Evolutionary conservation across 768 basidiomycete species (phyloP).

Genomic region (Tulasnella sp.): DNA sequence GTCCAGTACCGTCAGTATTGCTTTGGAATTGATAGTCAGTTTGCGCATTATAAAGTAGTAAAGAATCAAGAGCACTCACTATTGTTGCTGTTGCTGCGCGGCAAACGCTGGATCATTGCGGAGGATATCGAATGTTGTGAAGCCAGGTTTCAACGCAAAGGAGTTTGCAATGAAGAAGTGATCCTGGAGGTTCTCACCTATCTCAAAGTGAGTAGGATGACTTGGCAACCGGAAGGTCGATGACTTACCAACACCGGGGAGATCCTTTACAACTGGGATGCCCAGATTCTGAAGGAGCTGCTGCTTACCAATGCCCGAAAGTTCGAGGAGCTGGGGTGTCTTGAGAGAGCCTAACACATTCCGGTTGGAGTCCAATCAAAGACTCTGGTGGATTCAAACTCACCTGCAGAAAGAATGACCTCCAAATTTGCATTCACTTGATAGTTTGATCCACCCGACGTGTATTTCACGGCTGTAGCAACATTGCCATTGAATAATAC

Average conservation of each 20-base stretch:
- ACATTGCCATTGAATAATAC: slow-evolving; percentile 19
- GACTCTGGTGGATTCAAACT: slow-evolving; percentile 1
- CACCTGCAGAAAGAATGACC: slow-evolving; percentile 39
- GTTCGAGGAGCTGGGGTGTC: slow-evolving; percentile 41
- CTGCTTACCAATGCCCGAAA: slow-evolving; percentile 55
- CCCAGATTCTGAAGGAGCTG: slow-evolving; percentile 35
- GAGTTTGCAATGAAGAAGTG: slow-evolving; percentile 8
- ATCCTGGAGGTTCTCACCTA: slow-evolving; percentile 11
- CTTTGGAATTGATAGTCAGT: too few relatives aligned
- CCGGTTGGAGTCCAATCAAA: neutral
- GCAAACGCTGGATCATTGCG: slow-evolving; percentile 1
- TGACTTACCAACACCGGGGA: slow-evolving; percentile 52
- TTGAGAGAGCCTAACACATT: slow-evolving; percentile 27
- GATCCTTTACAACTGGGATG: slow-evolving; percentile 41
- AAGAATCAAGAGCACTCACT: too few relatives aligned
- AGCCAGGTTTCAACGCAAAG: slow-evolving; percentile 6
- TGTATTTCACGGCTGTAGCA: slow-evolving; percentile 39
- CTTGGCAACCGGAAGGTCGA: neutral
- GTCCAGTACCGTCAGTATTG: slow-evolving; percentile 7
- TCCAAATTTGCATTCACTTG: slow-evolving; percentile 34
- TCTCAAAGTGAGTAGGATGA: neutral
- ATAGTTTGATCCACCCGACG: slow-evolving; percentile 23
- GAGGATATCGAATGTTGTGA: slow-evolving; percentile 9
- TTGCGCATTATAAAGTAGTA: too few relatives aligned
- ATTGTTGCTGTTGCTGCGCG: neutral